Base-by-base conservation (phyloP, 139 green algal genomes). In the Micromonas commoda region DNA sequence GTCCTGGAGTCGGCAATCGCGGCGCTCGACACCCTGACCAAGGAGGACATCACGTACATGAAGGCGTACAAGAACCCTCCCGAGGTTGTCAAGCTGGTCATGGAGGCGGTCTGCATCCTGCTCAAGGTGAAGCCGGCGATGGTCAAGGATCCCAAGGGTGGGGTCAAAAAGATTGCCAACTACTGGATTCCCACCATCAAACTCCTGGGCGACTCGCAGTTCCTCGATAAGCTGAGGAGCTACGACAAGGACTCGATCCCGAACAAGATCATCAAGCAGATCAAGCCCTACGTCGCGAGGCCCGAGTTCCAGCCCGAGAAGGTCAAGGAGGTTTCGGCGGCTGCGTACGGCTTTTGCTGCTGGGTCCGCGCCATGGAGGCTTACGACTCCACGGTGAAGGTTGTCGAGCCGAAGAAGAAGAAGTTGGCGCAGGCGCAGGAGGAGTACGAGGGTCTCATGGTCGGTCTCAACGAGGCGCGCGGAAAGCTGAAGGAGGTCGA, bases 11-110 rank as follows among this genome's bases (percentile, higher is more conserved):
- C 92, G 78, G 93, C 93, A 2, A 88, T 94, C 78, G 91, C 90
- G 0, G 93, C 93, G 1, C 83, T 97, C 23, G 93, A 96, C 85
- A 92, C 88, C 0, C 84, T 97, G 23, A 90, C 96, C 85, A 97
- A 97, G 83, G 84, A 68, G 23, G 90, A 84, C 19, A 80, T 97
- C 2, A 91, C 90, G 51, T 92, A 97, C 83, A 85, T 97, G 71
- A 97, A 97, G 83, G 92, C 88, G 3, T 91, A 93, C 89, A 94
- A 94, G 82, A 91, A 86, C 78, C 90, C 90, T n/a, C 89, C 89
- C 0, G 35, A 65, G 20, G 77, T 61, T 9, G 81, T 90, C 4
- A 85, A 78, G 81, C 64, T 87, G 26, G 85, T 89, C 13, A 89
- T 89, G 85, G 85, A 89, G 79, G 76, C 76, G 23, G 71, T 81